Evolutionary conservation across 495 filamentous ascomycete genomes (phyloP).

Genomic region (Xanthoparmelia taractica): DNA sequence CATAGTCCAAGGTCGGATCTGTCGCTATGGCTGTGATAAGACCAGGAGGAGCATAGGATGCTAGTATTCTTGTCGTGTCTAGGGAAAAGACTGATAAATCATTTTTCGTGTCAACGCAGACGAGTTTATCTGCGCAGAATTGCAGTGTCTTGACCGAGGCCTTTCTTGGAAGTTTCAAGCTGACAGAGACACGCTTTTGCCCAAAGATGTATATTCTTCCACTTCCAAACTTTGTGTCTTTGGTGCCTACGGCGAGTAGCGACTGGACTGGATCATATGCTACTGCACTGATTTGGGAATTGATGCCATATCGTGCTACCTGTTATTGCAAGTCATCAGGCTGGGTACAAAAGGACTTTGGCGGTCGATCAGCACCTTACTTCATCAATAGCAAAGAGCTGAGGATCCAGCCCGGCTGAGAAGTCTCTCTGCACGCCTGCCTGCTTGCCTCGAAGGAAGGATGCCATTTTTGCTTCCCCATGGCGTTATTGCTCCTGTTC

Average conservation of each 20-base stretch:
- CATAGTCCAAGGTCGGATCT: constrained; percentile 87
- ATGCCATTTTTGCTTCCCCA: constrained; percentile 51
- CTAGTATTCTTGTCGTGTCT: constrained; percentile 48
- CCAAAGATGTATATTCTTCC: constrained; percentile 90
- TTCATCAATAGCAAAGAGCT: constrained; percentile 75
- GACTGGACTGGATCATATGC: constrained; percentile 93
- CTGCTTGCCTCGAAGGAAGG: constrained; percentile 86
- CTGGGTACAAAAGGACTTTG: constrained; percentile 13
- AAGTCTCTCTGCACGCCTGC: constrained; percentile 85
- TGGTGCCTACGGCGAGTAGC: constrained; percentile 85
- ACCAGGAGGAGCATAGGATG: constrained; percentile 64
- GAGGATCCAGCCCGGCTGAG: constrained; percentile 65
- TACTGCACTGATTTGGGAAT: constrained; percentile 72
- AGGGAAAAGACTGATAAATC: constrained; percentile 76
- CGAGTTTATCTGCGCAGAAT: constrained; percentile 69
- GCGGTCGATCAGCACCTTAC: constrained; percentile 36
- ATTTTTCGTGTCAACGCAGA: constrained; percentile 76
- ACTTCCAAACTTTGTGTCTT: constrained; percentile 65
- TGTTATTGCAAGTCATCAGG: constrained; percentile 28
- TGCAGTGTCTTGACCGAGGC: constrained; percentile 63
- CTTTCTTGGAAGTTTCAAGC: constrained; percentile 54
- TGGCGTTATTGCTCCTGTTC: not conserved
- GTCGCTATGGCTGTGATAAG: constrained; percentile 61
- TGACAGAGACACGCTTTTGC: constrained; percentile 66
- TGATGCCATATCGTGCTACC: constrained; percentile 77